Evolutionary conservation across 1,139 yeast species (phyloP).

Genomic region (Candida pseudoviswanathii): DNA sequence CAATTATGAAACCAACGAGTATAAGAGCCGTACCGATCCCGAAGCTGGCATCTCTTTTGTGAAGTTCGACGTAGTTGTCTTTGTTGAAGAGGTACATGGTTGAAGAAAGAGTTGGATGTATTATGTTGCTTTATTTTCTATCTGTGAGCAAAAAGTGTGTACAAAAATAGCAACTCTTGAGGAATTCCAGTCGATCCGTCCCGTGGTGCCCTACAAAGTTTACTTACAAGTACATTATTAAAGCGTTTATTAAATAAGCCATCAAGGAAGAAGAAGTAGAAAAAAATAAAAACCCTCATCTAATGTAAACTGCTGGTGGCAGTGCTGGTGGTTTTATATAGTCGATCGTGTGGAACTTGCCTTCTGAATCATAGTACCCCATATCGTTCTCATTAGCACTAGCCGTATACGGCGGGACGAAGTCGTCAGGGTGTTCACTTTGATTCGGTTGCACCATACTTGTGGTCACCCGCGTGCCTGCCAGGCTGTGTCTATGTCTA

Average conservation of each 20-base stretch:
- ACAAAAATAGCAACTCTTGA: neutral
- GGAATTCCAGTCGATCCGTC: neutral
- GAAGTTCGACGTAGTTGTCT: neutral
- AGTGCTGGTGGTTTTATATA: constrained; percentile 24
- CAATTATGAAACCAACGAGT: neutral
- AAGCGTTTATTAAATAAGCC: neutral
- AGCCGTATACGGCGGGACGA: constrained; percentile 66
- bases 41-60: neutral
- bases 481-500: neutral
- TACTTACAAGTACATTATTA: too few species aligned
- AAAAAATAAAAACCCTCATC: neutral
- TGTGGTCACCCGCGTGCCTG: neutral
- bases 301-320: neutral
- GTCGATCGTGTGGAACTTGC: constrained; percentile 51
- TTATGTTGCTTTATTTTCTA: too few species aligned
- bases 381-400: constrained; percentile 69
- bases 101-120: neutral
- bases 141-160: neutral
- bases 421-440: constrained; percentile 37
- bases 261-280: neutral
- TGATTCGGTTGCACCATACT: constrained; percentile 28
- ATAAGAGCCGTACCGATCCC: neutral
- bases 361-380: constrained; percentile 77
- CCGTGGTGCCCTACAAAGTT: neutral
- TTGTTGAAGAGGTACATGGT: neutral